These are phyloP conservation scores for Alisma plantagoaquatica DNA, from an alignment of 106 monocot species.

Conservation along the genomic window DNA sequence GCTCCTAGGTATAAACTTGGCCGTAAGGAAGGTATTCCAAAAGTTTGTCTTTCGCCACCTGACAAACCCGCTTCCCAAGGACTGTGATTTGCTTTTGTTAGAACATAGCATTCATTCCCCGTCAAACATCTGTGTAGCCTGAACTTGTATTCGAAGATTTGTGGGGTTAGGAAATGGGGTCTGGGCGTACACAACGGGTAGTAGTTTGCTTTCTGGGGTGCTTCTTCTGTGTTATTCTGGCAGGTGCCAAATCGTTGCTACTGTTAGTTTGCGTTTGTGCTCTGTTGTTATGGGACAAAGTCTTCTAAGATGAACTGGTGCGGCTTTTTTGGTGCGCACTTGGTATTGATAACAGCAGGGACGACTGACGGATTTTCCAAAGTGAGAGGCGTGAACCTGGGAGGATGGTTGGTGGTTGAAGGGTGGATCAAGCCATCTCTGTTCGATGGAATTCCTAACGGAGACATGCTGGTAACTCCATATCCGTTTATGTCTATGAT, in stretches of 20 bases:
- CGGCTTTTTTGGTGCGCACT: not conserved
- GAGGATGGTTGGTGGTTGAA: constrained; percentile 78
- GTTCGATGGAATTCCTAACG: constrained; percentile 83
- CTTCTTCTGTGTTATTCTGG: constrained; percentile 10
- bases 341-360: constrained; percentile 20
- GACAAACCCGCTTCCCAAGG: not conserved
- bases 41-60: not conserved
- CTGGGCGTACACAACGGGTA: not conserved
- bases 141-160: not conserved
- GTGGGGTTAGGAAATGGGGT: not conserved
- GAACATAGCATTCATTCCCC: not conserved
- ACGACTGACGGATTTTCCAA: constrained; percentile 35
- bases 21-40: constrained; percentile 28
- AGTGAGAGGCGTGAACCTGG: constrained; percentile 77
- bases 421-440: constrained; percentile 81
- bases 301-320: too few relatives aligned
- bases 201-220: constrained; percentile 6
- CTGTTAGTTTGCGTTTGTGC: not conserved
- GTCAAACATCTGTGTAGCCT: not conserved
- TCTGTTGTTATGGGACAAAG: too few relatives aligned
- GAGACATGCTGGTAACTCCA: constrained; percentile 84
- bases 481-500: constrained; percentile 5
- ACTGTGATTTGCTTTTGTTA: not conserved
- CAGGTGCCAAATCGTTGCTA: constrained; percentile 15
- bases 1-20: constrained; percentile 40